These are phyloP conservation scores for Rhizophagus prolifer DNA, from an alignment of 192 early-diverging fungal species.

Conservation along the genomic window DNA sequence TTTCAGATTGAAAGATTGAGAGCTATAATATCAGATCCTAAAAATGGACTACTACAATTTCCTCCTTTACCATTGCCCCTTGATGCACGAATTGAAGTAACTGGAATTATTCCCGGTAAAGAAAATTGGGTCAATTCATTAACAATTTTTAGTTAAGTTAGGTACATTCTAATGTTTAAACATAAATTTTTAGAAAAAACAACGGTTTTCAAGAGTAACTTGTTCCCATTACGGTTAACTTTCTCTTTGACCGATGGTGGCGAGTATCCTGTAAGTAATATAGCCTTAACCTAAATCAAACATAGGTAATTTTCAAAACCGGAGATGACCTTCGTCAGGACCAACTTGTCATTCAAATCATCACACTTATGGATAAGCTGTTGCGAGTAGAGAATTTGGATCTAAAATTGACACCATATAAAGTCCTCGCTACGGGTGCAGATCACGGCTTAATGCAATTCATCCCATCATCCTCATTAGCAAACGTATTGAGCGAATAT, in stretches of 20 bases:
- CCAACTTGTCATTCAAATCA: conserved; percentile 97
- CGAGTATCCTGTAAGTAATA: conserved; percentile 71
- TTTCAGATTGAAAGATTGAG: conserved; percentile 79
- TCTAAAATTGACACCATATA: conserved; percentile 88
- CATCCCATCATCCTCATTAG: conserved; percentile 85
- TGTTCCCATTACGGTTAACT: conserved; percentile 83
- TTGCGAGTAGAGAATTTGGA: conserved; percentile 96
- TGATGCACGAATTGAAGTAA: conserved; percentile 86
- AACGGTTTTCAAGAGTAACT: conserved; percentile 85
- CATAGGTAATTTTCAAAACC: conserved; percentile 88
- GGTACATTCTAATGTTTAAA: neutral
- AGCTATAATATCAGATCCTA: conserved; percentile 76
- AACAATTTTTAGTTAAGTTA: neutral
- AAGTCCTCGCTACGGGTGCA: conserved; percentile 90
- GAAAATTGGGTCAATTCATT: neutral
- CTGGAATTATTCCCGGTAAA: conserved; percentile 80
- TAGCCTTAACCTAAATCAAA: neutral
- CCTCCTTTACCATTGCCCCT: conserved; percentile 84
- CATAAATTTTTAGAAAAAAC: conserved; percentile 64
- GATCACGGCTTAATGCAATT: conserved; percentile 98
- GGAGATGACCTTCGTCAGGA: conserved; percentile 99
- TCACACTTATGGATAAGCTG: conserved; percentile 95
- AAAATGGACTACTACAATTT: conserved; percentile 79
- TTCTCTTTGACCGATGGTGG: conserved; percentile 83
- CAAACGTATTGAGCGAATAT: conserved; percentile 84